Percentiles rank a stretch among this genome's conserved stretches.
Conservation (phyloP, 192 early-diverging fungal species). For the Coemansia interrupta region DNA sequence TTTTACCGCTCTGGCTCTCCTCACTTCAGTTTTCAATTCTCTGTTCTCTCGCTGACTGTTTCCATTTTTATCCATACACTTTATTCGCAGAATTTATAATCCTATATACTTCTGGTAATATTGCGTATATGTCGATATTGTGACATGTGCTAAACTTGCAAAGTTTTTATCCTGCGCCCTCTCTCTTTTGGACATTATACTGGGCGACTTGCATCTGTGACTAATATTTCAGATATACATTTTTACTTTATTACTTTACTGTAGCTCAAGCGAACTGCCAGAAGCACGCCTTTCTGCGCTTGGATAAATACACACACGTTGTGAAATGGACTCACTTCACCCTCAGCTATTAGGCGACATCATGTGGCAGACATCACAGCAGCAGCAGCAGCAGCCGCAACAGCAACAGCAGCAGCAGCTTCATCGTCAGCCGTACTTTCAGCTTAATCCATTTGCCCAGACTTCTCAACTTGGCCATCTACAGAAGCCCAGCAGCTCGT, state of each 20-base stretch:
- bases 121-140: no score
- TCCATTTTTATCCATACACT: no score
- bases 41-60: no score
- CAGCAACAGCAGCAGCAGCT: background rate
- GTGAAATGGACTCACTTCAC: conserved; percentile 33
- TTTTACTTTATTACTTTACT: no score
- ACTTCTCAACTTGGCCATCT: background rate
- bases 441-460: background rate
- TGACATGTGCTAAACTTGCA: no score
- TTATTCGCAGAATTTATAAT: no score
- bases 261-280: no score
- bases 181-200: background rate
- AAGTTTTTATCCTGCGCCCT: no score
- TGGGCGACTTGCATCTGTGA: background rate
- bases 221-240: background rate
- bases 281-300: no score
- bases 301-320: background rate
- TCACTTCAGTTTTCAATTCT: no score
- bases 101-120: no score
- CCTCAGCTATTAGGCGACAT: conserved; percentile 23
- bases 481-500: background rate
- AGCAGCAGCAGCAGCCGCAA: conserved; percentile 8
- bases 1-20: no score
- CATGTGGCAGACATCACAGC: conserved; percentile 36
- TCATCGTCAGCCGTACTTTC: conserved; percentile 4